Conservation (phyloP, 352 stramenopile genomes). For the Phytophthora aleatoria region DNA sequence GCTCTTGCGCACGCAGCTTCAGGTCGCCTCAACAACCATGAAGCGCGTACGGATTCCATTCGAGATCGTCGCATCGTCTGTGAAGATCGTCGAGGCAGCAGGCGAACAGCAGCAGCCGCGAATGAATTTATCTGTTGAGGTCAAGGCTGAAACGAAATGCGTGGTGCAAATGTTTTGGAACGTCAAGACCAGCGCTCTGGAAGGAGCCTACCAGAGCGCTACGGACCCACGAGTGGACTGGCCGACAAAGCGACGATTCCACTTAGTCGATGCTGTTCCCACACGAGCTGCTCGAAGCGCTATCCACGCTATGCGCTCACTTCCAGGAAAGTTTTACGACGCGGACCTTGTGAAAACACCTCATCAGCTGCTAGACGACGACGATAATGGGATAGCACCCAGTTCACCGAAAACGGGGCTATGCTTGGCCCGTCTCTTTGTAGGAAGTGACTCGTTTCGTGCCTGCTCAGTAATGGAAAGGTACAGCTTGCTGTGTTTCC, state of each 20-base stretch:
- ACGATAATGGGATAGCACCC: constrained; percentile 8
- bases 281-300: constrained; percentile 12
- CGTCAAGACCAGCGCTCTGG: constrained; percentile 34
- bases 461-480: constrained; percentile 17
- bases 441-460: constrained; percentile 8
- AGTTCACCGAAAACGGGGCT: background rate
- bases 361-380: constrained; percentile 33
- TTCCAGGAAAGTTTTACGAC: constrained; percentile 35
- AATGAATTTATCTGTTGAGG: constrained; percentile 31
- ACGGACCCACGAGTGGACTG: background rate
- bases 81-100: constrained; percentile 23
- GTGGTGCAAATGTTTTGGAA: constrained; percentile 44
- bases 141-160: constrained; percentile 30
- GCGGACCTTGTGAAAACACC: constrained; percentile 23
- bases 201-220: constrained; percentile 11
- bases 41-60: constrained; percentile 48
- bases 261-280: background rate
- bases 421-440: constrained; percentile 6
- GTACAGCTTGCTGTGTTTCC: constrained; percentile 8
- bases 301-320: constrained; percentile 16
- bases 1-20: constrained; percentile 49
- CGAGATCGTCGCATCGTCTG: constrained; percentile 41
- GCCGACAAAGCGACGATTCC: constrained; percentile 2
- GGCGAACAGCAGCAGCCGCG: background rate
- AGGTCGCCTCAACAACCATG: constrained; percentile 44